phyloP scores from a whole-genome alignment of 192 early-diverging fungal genomes.

The Mortierella alpina region DNA sequence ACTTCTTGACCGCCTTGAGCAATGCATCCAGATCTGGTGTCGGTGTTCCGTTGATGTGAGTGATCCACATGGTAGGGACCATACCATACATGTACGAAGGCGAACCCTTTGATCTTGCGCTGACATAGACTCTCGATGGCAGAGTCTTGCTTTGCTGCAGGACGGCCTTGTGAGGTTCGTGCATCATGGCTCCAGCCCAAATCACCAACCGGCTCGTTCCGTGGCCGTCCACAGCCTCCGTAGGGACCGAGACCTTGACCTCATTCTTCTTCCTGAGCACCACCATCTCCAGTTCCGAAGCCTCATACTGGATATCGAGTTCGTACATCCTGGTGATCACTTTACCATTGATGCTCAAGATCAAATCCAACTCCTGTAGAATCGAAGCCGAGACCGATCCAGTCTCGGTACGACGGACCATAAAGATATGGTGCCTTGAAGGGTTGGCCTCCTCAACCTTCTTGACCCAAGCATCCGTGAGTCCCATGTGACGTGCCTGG shows the following conservation, averaged over 20 bases:
- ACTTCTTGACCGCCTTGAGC: slow-evolving; percentile 63
- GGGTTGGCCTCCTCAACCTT: slow-evolving; percentile 67
- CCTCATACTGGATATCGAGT: slow-evolving; percentile 70
- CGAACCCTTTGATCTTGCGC: slow-evolving; percentile 64
- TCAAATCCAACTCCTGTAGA: slow-evolving; percentile 72
- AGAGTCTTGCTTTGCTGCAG: slow-evolving; percentile 72
- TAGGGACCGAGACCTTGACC: slow-evolving; percentile 77
- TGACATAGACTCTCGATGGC: slow-evolving; percentile 75
- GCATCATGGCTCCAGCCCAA: slow-evolving; percentile 88
- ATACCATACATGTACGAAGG: slow-evolving; percentile 75
- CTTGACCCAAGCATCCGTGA: slow-evolving; percentile 67
- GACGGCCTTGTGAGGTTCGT: slow-evolving; percentile 78
- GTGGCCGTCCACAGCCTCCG: slow-evolving; percentile 64
- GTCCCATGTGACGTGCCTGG: slow-evolving; percentile 68
- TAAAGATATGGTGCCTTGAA: slow-evolving; percentile 67
- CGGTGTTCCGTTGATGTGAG: slow-evolving; percentile 72
- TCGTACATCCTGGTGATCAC: slow-evolving; percentile 71
- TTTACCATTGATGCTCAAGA: slow-evolving; percentile 77
- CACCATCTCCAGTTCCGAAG: slow-evolving; percentile 64
- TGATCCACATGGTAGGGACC: slow-evolving; percentile 78
- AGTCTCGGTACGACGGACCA: slow-evolving; percentile 68
- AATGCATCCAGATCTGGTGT: slow-evolving; percentile 72
- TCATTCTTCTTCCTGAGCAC: slow-evolving; percentile 81
- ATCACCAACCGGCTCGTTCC: slow-evolving; percentile 77
- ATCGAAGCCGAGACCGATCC: slow-evolving; percentile 67